phyloP scores from a whole-genome alignment of 1,139 yeast genomes.

The Lodderomyces margitis region DNA sequence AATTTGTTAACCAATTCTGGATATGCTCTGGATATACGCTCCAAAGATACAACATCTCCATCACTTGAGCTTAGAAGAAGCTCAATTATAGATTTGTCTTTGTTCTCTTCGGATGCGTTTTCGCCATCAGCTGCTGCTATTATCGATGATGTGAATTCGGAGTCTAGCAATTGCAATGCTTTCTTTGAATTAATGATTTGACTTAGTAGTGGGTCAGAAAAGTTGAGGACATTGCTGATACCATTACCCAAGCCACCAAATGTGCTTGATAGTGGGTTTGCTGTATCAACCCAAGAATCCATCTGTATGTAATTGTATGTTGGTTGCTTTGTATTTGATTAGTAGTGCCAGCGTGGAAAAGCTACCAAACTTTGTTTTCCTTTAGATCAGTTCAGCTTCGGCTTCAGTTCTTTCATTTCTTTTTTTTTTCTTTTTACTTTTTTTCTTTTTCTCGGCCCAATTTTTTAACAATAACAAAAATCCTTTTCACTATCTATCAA shows the following conservation, averaged over 20 bases:
- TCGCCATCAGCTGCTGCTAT: slow-evolving; percentile 8
- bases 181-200: slow-evolving; percentile 49
- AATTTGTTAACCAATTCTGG: slow-evolving; percentile 29
- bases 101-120: neutral
- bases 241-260: slow-evolving; percentile 8
- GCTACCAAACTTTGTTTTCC: too few species aligned
- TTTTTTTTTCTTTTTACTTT: neutral
- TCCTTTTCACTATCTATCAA: too few species aligned
- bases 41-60: slow-evolving; percentile 48
- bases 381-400: too few species aligned
- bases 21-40: slow-evolving; percentile 31
- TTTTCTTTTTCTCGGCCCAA: neutral
- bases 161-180: slow-evolving; percentile 32
- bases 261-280: slow-evolving; percentile 8
- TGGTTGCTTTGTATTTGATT: too few species aligned
- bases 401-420: too few species aligned
- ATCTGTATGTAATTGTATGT: slow-evolving; percentile 9
- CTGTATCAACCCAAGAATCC: slow-evolving; percentile 19
- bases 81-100: slow-evolving; percentile 21
- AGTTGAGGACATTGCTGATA: slow-evolving; percentile 8
- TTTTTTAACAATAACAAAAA: too few species aligned
- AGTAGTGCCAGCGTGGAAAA: neutral
- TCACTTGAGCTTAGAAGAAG: slow-evolving; percentile 50
- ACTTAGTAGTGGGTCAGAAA: slow-evolving; percentile 38
- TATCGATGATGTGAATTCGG: slow-evolving; percentile 10